Evolutionary conservation across 2,329 filamentous ascomycete species (phyloP).

Genomic region (Cercospora zeae-maydis): DNA sequence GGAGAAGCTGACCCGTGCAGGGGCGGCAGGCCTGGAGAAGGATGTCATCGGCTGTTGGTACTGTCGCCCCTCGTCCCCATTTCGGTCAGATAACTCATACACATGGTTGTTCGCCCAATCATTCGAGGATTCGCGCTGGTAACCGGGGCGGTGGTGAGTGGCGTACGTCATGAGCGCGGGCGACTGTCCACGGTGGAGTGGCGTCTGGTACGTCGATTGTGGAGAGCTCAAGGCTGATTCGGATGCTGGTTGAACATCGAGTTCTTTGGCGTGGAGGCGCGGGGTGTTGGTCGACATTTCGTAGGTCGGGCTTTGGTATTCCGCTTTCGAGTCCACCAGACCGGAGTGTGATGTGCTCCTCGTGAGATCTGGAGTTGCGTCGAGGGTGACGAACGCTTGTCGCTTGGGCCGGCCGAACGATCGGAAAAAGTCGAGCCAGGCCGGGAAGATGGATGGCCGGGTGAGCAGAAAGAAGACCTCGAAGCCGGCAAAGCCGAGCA

Average conservation of each 20-base stretch:
- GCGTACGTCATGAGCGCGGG: neutral
- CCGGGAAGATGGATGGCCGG: conserved; percentile 77
- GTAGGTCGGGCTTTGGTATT: conserved; percentile 33
- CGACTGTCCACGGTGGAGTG: conserved; percentile 13
- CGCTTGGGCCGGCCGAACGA: conserved; percentile 49
- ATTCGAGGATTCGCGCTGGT: conserved; percentile 1
- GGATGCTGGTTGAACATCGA: conserved; percentile 20
- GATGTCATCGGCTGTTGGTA: conserved; percentile 14
- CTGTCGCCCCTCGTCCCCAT: conserved; percentile 3
- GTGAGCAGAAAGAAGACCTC: conserved; percentile 81
- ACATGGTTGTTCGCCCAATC: conserved; percentile 14
- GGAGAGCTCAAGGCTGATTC: conserved; percentile 15
- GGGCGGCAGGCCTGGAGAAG: conserved; percentile 18
- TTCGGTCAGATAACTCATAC: neutral
- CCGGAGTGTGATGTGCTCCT: conserved; percentile 27
- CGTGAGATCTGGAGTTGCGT: conserved; percentile 51
- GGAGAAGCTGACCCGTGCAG: conserved; percentile 14
- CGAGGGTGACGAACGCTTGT: conserved; percentile 84
- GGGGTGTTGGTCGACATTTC: conserved; percentile 33
- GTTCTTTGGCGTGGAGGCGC: conserved; percentile 14
- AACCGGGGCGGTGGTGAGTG: conserved; percentile 3
- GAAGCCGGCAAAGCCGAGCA: conserved; percentile 76
- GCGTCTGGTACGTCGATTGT: conserved; percentile 18
- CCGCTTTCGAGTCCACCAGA: conserved; percentile 26
- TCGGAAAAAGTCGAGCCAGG: conserved; percentile 68